A percentile compares a stretch with the other conserved stretches of the same genome.
phyloP scores from a whole-genome alignment of 805 yeast species.

The Candida fluviatilis region DNA sequence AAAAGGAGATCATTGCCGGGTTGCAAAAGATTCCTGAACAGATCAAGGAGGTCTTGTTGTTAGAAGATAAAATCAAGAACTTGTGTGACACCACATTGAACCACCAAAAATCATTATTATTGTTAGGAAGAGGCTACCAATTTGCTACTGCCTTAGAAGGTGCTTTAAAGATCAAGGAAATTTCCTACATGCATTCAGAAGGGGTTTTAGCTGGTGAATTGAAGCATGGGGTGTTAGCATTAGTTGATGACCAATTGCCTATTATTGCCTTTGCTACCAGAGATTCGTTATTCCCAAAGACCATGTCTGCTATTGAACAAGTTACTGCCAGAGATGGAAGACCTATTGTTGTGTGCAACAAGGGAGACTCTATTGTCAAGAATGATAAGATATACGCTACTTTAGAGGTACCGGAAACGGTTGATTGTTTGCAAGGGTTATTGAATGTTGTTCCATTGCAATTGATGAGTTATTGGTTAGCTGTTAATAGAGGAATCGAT shows the following conservation, averaged over 20 bases:
- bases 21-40: constrained; percentile 80
- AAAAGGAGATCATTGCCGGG: constrained; percentile 81
- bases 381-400: constrained; percentile 58
- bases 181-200: constrained; percentile 98
- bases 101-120: constrained; percentile 78
- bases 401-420: constrained; percentile 90
- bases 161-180: constrained; percentile 96
- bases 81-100: constrained; percentile 72
- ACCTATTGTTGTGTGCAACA: constrained; percentile 89
- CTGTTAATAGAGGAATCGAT: constrained; percentile 89
- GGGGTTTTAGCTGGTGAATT: constrained; percentile 99
- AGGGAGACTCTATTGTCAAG: constrained; percentile 64
- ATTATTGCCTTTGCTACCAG: constrained; percentile 94
- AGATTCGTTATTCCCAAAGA: constrained; percentile 94
- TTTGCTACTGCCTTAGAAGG: constrained; percentile 97
- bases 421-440: constrained; percentile 96
- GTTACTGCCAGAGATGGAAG: constrained; percentile 96
- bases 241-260: constrained; percentile 91
- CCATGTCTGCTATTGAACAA: constrained; percentile 91
- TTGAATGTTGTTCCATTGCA: constrained; percentile 93
- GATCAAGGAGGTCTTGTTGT: constrained; percentile 68
- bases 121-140: constrained; percentile 97
- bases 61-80: constrained; percentile 69
- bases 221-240: constrained; percentile 96
- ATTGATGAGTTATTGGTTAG: constrained; percentile 94